Evolutionary conservation across 2,329 filamentous ascomycete genomes (phyloP).

Genomic region (Cladosporium sp.): DNA sequence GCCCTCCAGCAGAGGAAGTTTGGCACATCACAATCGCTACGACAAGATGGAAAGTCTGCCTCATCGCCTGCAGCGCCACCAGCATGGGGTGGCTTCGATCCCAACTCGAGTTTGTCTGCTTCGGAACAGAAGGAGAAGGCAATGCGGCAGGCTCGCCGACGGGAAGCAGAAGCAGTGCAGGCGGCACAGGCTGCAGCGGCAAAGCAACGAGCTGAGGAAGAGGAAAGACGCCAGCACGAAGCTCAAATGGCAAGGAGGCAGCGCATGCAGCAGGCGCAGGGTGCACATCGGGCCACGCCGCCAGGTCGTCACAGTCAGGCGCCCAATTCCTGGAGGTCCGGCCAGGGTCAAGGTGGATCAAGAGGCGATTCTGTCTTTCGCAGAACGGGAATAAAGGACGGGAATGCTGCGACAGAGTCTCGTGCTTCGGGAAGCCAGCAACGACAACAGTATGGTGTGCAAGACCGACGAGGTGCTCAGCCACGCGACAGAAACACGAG

Average conservation of each 20-base stretch:
- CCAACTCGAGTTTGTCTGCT: conserved; percentile 20
- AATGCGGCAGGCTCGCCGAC: conserved; percentile 6
- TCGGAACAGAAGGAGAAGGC: conserved; percentile 19
- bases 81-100: conserved; percentile 16
- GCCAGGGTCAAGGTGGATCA: neutral
- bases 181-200: conserved; percentile 10
- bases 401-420: no score
- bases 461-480: no score
- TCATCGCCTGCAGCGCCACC: neutral
- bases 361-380: neutral
- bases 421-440: no score
- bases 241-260: neutral
- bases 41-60: neutral
- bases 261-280: no score
- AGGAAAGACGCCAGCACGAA: conserved; percentile 8
- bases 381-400: no score
- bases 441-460: neutral
- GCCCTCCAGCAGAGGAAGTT: conserved; percentile 2
- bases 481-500: no score
- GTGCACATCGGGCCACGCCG: neutral
- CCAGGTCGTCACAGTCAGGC: neutral
- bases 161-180: conserved; percentile 13
- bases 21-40: neutral
- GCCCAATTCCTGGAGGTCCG: neutral
- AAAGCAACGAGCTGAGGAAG: conserved; percentile 14